phyloP scores from a whole-genome alignment of 331 rosid genomes.

The Cydonia oblonga region DNA sequence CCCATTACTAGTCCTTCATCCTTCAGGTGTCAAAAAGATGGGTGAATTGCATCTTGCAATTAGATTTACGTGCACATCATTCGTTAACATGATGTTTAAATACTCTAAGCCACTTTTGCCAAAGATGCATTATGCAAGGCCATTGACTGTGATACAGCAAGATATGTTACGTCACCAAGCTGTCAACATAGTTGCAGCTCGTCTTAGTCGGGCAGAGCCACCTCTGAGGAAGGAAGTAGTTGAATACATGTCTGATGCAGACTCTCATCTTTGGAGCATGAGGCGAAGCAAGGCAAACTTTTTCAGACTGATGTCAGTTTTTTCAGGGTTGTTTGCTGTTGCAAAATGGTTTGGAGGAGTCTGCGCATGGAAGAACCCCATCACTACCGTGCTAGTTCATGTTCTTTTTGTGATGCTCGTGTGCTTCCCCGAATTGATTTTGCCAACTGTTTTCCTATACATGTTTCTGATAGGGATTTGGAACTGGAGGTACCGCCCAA shows the following conservation, averaged over 20 bases:
- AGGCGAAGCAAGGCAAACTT: conserved; percentile 97
- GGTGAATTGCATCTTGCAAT: conserved; percentile 89
- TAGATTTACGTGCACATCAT: conserved; percentile 61
- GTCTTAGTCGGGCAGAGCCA: conserved; percentile 75
- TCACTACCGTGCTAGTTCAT: conserved; percentile 75
- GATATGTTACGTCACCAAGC: conserved; percentile 78
- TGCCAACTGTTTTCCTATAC: conserved; percentile 73
- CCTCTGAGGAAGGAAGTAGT: conserved; percentile 78
- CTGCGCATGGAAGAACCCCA: conserved; percentile 57
- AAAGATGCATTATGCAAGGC: conserved; percentile 81
- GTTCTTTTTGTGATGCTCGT: conserved; percentile 68
- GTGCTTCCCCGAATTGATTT: conserved; percentile 72
- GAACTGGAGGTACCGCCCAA: conserved; percentile 69
- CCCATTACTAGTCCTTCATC: conserved; percentile 71
- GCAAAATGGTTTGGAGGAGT: conserved; percentile 79
- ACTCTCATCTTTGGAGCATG: conserved; percentile 91
- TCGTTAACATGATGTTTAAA: conserved; percentile 40
- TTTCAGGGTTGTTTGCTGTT: conserved; percentile 53
- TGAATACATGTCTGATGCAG: conserved; percentile 83
- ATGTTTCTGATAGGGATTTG: conserved; percentile 73
- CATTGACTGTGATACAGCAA: conserved; percentile 58
- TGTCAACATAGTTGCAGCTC: conserved; percentile 64
- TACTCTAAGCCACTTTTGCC: conserved; percentile 76
- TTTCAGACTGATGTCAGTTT: conserved; percentile 56
- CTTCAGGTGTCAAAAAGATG: conserved; percentile 89